A percentile compares a stretch with the other conserved stretches of the same genome.
Conservation (phyloP, 495 filamentous ascomycete species). For the Penicillium flavigenum region DNA sequence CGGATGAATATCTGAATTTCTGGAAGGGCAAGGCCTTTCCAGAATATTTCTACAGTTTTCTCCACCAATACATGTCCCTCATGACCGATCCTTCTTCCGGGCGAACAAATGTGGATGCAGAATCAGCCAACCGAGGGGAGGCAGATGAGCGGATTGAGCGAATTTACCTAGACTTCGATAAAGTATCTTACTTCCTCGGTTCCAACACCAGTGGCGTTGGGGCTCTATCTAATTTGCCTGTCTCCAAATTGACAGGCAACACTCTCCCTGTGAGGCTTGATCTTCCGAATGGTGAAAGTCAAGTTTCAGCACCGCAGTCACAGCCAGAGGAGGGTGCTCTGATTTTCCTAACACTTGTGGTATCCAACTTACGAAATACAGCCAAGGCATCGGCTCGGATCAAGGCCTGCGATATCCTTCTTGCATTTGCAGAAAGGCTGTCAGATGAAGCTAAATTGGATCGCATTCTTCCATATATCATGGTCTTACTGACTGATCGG, state of each 20-base stretch:
- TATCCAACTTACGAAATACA: slow-evolving; percentile 84
- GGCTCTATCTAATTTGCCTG: slow-evolving; percentile 24
- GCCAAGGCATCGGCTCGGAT: slow-evolving; percentile 82
- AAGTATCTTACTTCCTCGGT: slow-evolving; percentile 90
- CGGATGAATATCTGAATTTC: slow-evolving; percentile 90
- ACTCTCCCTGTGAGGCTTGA: slow-evolving; percentile 80
- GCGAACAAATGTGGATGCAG: slow-evolving; percentile 59
- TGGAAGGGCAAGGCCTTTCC: slow-evolving; percentile 92
- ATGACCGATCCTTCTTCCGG: slow-evolving; percentile 92
- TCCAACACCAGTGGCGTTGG: slow-evolving; percentile 20
- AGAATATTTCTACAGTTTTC: slow-evolving; percentile 92
- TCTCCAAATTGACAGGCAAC: slow-evolving; percentile 35
- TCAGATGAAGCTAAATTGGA: slow-evolving; percentile 98
- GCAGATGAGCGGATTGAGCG: slow-evolving; percentile 91
- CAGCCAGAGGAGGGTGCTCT: slow-evolving; percentile 81
- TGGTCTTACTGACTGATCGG: slow-evolving; percentile 75
- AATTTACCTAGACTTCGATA: slow-evolving; percentile 93
- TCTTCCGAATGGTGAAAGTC: slow-evolving; percentile 78
- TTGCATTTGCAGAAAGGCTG: slow-evolving; percentile 87
- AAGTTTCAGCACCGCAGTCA: slow-evolving; percentile 37
- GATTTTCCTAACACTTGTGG: slow-evolving; percentile 85
- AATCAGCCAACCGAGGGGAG: slow-evolving; percentile 68
- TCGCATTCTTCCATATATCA: slow-evolving; percentile 85
- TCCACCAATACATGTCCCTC: slow-evolving; percentile 95
- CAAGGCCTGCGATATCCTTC: slow-evolving; percentile 86